These are phyloP conservation scores for Tremellales sp. DNA, from an alignment of 1,284 basidiomycete genomes.

Conservation along the genomic window DNA sequence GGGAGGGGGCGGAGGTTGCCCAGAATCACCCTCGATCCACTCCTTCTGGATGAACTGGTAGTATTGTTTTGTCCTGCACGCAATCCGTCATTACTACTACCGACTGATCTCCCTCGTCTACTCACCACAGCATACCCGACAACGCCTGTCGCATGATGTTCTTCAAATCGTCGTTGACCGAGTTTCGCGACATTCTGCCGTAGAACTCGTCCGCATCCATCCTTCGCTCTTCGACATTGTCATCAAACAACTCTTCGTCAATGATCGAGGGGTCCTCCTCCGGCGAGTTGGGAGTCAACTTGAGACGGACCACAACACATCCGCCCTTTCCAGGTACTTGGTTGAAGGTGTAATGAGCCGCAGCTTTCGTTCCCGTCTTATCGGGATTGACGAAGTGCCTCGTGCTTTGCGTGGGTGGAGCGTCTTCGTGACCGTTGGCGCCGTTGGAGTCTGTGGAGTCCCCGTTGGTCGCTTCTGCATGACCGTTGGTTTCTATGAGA, in stretches of 20 bases:
- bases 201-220: constrained; percentile 97
- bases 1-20: constrained; percentile 88
- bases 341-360: constrained; percentile 82
- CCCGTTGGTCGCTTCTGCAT: constrained; percentile 37
- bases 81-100: background rate
- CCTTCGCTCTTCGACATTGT: constrained; percentile 78
- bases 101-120: constrained; percentile 2
- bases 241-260: constrained; percentile 88
- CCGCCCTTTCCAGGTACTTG: constrained; percentile 87
- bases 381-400: constrained; percentile 76
- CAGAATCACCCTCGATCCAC: constrained; percentile 92
- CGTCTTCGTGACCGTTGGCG: constrained; percentile 12
- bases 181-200: constrained; percentile 68
- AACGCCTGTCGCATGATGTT: constrained; percentile 98
- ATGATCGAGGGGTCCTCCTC: constrained; percentile 73
- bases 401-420: too few species aligned
- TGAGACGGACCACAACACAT: constrained; percentile 90
- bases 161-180: constrained; percentile 84
- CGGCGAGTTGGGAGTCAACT: constrained; percentile 75
- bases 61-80: constrained; percentile 80
- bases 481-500: constrained; percentile 18
- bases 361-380: constrained; percentile 84
- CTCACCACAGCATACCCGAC: constrained; percentile 90
- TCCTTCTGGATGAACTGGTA: constrained; percentile 95
- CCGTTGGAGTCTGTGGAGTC: constrained; percentile 28